Percentiles rank a stretch among this genome's conserved stretches.
These are phyloP conservation scores for Stevia rebaudiana DNA, from an alignment of 140 eudicot genomes.

Conservation along the genomic window DNA sequence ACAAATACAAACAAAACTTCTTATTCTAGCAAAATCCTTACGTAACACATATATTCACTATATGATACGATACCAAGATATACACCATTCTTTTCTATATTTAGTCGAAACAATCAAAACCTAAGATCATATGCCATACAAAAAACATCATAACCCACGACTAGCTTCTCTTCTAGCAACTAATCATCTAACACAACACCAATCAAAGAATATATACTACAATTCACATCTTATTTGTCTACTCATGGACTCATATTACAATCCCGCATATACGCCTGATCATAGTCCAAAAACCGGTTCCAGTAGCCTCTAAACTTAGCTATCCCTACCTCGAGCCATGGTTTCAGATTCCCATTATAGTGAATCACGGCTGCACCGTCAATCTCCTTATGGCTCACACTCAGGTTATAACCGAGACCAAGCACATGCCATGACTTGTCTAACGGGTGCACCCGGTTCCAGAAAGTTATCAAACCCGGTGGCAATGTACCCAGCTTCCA, in stretches of 20 bases:
- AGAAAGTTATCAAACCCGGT: constrained; percentile 92
- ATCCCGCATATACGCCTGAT: constrained; percentile 62
- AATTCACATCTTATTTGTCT: neutral
- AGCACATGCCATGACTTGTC: constrained; percentile 88
- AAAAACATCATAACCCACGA: constrained; percentile 13
- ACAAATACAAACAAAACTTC: no score
- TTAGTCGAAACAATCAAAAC: neutral
- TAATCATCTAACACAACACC: constrained; percentile 18
- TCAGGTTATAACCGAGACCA: constrained; percentile 94
- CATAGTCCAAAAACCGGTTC: constrained; percentile 71
- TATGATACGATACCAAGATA: no score
- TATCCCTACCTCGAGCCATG: constrained; percentile 92
- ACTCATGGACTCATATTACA: constrained; percentile 79
- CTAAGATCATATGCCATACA: neutral
- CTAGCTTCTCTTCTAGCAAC: constrained; percentile 6
- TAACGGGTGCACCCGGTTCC: constrained; percentile 68
- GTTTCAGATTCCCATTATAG: constrained; percentile 89
- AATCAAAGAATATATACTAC: constrained; percentile 29
- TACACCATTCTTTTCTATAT: neutral
- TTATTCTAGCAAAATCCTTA: no score
- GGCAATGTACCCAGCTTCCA: constrained; percentile 98
- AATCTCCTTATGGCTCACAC: constrained; percentile 67
- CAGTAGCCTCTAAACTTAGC: constrained; percentile 72
- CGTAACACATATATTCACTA: no score
- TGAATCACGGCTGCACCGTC: constrained; percentile 85